These are phyloP conservation scores for Mycena rosella DNA, from an alignment of 768 basidiomycete species.

Conservation along the genomic window DNA sequence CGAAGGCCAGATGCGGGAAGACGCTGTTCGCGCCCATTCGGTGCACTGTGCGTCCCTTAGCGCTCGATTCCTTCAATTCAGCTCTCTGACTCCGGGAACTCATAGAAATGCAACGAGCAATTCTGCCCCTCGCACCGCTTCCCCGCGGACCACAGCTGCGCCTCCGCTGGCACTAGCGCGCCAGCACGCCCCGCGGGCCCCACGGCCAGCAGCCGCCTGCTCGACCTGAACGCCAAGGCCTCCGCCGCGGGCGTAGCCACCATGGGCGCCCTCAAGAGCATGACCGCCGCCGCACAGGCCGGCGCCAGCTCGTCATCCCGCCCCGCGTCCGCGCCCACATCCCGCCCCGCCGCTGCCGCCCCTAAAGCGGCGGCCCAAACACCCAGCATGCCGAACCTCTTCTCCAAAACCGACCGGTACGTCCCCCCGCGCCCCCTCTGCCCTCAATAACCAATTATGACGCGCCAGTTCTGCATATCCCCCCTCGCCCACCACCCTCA, in stretches of 20 bases:
- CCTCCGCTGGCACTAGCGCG: conserved; percentile 39
- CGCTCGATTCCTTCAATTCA: conserved; percentile 3
- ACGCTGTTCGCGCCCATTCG: conserved; percentile 79
- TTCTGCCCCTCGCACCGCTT: conserved; percentile 88
- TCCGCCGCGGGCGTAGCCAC: conserved; percentile 49
- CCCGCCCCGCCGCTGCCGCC: too few species aligned
- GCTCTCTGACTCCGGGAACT: not conserved
- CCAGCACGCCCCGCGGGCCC: conserved; percentile 43
- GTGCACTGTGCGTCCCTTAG: conserved; percentile 70
- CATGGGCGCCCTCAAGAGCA: conserved; percentile 50
- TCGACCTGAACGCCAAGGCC: conserved; percentile 54
- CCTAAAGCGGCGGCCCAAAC: conserved; percentile 36
- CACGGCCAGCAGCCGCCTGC: conserved; percentile 54
- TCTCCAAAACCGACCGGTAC: conserved; percentile 76
- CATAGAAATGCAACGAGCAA: conserved; percentile 75
- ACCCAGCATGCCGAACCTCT: conserved; percentile 42
- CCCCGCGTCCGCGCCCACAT: conserved; percentile 35
- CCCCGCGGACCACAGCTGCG: conserved; percentile 77
- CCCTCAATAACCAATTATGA: conserved; percentile 72
- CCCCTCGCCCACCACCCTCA: conserved; percentile 37
- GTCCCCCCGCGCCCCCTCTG: conserved; percentile 47
- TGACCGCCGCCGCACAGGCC: conserved; percentile 44
- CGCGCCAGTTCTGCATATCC: conserved; percentile 62
- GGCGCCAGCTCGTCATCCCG: conserved; percentile 38
- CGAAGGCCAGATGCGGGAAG: conserved; percentile 75